Base-by-base conservation (phyloP, 768 basidiomycete species). In the Lentinus tigrinus region DNA sequence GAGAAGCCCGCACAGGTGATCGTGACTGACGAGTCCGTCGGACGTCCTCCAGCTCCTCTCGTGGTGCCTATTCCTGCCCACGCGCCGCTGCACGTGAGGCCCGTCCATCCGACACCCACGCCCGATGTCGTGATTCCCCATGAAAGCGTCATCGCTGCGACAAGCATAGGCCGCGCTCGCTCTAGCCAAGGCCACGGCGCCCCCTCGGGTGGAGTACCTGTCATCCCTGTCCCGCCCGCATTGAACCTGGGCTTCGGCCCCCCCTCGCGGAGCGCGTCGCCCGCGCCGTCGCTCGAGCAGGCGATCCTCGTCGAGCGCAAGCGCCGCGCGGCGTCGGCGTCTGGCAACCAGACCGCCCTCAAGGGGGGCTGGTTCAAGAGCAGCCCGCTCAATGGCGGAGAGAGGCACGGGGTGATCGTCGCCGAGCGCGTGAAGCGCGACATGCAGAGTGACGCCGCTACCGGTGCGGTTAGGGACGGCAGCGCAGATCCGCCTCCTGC, bases 281-380 rank as follows among this genome's bases (percentile, higher is more conserved):
- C 84, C n/a, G 75, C 77, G 4, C 78, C 82, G 10, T 80, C 85
- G 34, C 75, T 89, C 16, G 89, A 89, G 66, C 89, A 89, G 64
- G 87, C 87, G 1, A 77, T 89, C 43, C 66, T 89, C 42, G 67
- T 87, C 52, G 85, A 88, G 53, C 81, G 88, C 65, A 88, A 81
- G 61, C 81, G 87, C 42, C 80, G 88, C 47, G 68, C 69, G 10
- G 62, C 63, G 24, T 52, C 65, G 5, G 63, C 64, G 6, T 50
- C 65, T 11, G 59, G 67, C 23, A 51, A 60, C 28, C 57, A 59
- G 62, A 44, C 65, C 19, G 57, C 55, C 6, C 34, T 66, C 51
- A 87, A 84, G 65, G 84, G 83, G 23, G 74, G 77, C 21, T 77
- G 81, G 58, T 91, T 89, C 73, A 91, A 90, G 82, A 91, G 88